Conservation (phyloP, 352 stramenopile genomes). For the Globisporangium cylindrosporum region DNA sequence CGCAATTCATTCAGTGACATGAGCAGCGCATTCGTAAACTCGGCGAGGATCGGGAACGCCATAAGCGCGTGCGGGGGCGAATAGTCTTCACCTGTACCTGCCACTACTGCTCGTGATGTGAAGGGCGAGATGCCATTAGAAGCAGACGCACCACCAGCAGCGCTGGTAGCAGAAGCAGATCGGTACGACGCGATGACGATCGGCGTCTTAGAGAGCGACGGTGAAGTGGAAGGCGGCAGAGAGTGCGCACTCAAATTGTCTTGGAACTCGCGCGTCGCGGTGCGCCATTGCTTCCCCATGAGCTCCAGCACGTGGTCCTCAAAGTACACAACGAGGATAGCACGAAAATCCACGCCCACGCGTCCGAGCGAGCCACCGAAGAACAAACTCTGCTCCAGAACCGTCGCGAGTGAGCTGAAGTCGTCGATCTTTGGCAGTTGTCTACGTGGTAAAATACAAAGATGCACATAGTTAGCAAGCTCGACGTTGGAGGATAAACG, state of each 20-base stretch:
- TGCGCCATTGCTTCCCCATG: conserved; percentile 58
- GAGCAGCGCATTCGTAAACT: conserved; percentile 83
- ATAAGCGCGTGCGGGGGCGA: conserved; percentile 78
- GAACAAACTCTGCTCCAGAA: conserved; percentile 84
- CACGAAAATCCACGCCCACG: conserved; percentile 80
- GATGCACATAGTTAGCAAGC: background rate
- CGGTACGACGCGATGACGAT: conserved; percentile 74
- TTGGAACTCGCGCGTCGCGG: conserved; percentile 59
- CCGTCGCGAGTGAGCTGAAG: conserved; percentile 74
- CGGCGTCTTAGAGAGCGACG: conserved; percentile 43
- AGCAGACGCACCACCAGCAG: conserved; percentile 5
- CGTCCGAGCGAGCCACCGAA: conserved; percentile 79
- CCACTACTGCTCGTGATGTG: conserved; percentile 7
- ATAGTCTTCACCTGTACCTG: conserved; percentile 33
- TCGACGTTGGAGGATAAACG: background rate
- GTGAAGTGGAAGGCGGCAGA: conserved; percentile 16
- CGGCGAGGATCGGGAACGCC: conserved; percentile 81
- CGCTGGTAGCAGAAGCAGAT: conserved; percentile 26
- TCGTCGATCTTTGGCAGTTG: conserved; percentile 85
- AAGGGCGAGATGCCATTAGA: conserved; percentile 10
- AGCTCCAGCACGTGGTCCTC: conserved; percentile 74
- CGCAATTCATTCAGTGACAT: conserved; percentile 84
- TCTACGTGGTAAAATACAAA: conserved; percentile 20
- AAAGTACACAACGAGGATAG: conserved; percentile 79
- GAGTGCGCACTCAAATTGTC: conserved; percentile 49